Conservation (phyloP, 306 rosid species). For the Vigna hirtella region DNA sequence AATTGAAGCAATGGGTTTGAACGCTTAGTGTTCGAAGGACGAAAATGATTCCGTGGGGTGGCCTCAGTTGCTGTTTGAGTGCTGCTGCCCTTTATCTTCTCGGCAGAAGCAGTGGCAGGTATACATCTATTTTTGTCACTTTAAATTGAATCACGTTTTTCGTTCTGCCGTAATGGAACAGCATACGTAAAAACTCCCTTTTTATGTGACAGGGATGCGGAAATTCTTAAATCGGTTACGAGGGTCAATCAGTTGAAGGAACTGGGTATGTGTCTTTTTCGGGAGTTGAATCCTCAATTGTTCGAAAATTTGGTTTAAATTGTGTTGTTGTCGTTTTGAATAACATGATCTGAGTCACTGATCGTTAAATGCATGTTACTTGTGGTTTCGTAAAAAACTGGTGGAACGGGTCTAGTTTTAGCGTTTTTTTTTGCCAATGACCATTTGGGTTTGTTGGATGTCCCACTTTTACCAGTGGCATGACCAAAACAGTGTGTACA, state of each 20-base stretch:
- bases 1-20: conserved; percentile 11
- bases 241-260: conserved; percentile 91
- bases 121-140: neutral
- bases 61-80: conserved; percentile 92
- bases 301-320: conserved; percentile 13
- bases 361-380: neutral
- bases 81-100: conserved; percentile 96
- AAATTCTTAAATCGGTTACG: conserved; percentile 74
- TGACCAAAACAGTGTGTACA: neutral
- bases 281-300: conserved; percentile 3
- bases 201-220: conserved; percentile 77
- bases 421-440: neutral
- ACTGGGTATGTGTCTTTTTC: conserved; percentile 62
- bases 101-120: conserved; percentile 97
- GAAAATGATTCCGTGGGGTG: conserved; percentile 95
- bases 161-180: neutral
- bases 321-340: conserved; percentile 27
- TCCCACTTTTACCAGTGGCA: neutral
- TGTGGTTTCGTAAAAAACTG: neutral
- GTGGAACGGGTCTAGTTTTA: neutral
- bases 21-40: conserved; percentile 30
- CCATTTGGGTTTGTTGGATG: neutral
- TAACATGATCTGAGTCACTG: conserved; percentile 1
- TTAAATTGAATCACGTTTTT: neutral
- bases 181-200: neutral